phyloP scores from a whole-genome alignment of 768 basidiomycete species.

The Tremella fuciformis region DNA sequence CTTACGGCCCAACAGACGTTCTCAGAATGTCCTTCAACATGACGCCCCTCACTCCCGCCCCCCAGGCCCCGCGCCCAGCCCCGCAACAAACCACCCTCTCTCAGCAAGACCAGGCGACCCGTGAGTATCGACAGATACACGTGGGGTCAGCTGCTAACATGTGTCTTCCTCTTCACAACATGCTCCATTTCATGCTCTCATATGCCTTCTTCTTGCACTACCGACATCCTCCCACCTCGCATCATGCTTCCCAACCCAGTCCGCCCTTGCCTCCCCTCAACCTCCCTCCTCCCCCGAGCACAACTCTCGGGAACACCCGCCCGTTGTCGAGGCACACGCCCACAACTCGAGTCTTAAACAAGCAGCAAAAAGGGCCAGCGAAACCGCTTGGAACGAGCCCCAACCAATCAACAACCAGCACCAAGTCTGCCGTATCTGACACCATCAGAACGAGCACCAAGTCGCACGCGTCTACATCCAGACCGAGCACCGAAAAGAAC shows the following conservation, averaged over 20 bases:
- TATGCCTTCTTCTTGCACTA: not conserved
- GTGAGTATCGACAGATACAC: not conserved
- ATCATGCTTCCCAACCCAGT: not conserved
- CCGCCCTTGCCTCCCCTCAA: conserved; percentile 2
- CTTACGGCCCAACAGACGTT: not conserved
- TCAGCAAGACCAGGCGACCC: not conserved
- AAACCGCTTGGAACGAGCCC: conserved; percentile 5
- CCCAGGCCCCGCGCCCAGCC: not conserved
- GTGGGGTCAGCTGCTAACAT: not conserved
- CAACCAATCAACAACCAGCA: not conserved
- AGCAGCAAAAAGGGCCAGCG: conserved; percentile 5
- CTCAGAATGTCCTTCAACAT: conserved; percentile 5
- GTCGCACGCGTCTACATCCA: too few relatives aligned
- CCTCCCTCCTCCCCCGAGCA: conserved; percentile 1
- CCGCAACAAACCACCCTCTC: conserved; percentile 7
- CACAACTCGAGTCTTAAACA: conserved; percentile 4
- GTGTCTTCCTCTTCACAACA: not conserved
- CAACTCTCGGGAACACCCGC: conserved; percentile 2
- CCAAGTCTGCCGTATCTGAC: too few relatives aligned
- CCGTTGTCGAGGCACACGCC: conserved; percentile 6
- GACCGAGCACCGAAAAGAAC: conserved; percentile 5
- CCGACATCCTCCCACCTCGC: not conserved
- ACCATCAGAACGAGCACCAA: too few relatives aligned
- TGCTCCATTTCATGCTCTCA: not conserved
- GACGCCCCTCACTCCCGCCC: conserved; percentile 4